These are phyloP conservation scores for Penicillium roqueforti DNA, from an alignment of 495 filamentous ascomycete species.

Conservation along the genomic window DNA sequence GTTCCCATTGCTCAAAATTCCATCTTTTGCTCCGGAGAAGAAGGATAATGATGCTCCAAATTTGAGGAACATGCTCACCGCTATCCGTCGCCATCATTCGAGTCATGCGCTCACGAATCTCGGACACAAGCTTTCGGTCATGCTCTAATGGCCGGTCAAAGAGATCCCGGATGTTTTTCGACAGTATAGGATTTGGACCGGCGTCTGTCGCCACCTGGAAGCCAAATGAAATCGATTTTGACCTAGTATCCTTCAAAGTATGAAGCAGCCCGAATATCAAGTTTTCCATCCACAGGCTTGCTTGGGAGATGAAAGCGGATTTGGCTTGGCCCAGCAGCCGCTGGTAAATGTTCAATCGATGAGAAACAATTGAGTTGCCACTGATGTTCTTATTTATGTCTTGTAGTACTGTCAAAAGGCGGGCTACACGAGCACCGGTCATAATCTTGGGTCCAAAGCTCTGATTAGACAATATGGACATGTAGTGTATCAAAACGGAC, in stretches of 20 bases:
- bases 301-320: conserved; percentile 55
- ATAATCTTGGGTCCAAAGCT: conserved; percentile 71
- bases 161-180: conserved; percentile 59
- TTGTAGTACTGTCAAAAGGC: conserved; percentile 63
- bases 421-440: conserved; percentile 60
- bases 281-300: conserved; percentile 67
- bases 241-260: conserved; percentile 67
- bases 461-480: conserved; percentile 72
- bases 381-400: conserved; percentile 67
- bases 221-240: conserved; percentile 69
- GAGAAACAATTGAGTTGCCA: conserved; percentile 71
- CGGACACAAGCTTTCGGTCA: conserved; percentile 56
- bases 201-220: conserved; percentile 59
- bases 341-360: conserved; percentile 71
- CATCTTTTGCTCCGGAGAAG: conserved; percentile 61
- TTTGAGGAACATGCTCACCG: conserved; percentile 67
- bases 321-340: conserved; percentile 66
- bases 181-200: conserved; percentile 60
- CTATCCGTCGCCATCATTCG: conserved; percentile 66
- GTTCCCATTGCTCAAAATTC: conserved; percentile 67
- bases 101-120: conserved; percentile 61
- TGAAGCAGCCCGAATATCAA: conserved; percentile 79
- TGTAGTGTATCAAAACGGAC: conserved; percentile 67
- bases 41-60: conserved; percentile 80
- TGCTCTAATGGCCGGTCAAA: conserved; percentile 56